Percentiles rank a stretch among this genome's conserved stretches.
Conservation (phyloP, 371 early-diverging fungal species). For the Haplosporangium sp. region DNA sequence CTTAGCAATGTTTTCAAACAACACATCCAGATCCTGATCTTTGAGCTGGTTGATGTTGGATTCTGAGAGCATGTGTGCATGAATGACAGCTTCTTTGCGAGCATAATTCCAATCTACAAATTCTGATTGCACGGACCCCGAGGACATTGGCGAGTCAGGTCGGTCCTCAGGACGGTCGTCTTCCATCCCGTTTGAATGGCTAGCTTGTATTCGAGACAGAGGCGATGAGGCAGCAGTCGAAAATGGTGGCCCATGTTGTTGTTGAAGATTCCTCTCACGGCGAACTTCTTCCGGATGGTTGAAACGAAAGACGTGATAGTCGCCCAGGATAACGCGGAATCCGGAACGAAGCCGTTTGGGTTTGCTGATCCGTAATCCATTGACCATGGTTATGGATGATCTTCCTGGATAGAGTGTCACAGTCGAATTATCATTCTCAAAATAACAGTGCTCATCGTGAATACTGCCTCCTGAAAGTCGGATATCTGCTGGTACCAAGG, state of each 20-base stretch:
- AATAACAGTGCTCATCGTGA: slow-evolving; percentile 77
- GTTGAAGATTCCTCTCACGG: slow-evolving; percentile 67
- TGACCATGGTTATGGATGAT: slow-evolving; percentile 78
- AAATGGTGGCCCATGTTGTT: slow-evolving; percentile 33
- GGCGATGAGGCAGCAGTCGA: slow-evolving; percentile 18
- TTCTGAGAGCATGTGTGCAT: slow-evolving; percentile 56
- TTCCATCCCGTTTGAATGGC: slow-evolving; percentile 41
- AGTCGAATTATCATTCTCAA: slow-evolving; percentile 72
- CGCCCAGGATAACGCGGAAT: slow-evolving; percentile 85
- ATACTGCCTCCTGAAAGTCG: slow-evolving; percentile 79
- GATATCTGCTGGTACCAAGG: slow-evolving; percentile 70
- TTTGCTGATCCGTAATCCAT: slow-evolving; percentile 73
- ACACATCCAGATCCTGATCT: slow-evolving; percentile 69
- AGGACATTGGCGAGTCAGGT: slow-evolving; percentile 70
- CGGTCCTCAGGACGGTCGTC: slow-evolving; percentile 54
- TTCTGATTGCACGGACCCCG: slow-evolving; percentile 65
- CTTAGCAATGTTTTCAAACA: slow-evolving; percentile 68
- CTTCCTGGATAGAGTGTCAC: slow-evolving; percentile 74
- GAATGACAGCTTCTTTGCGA: slow-evolving; percentile 72
- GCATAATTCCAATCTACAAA: slow-evolving; percentile 87
- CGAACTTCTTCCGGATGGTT: slow-evolving; percentile 89
- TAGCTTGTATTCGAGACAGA: slow-evolving; percentile 7
- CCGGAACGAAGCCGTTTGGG: slow-evolving; percentile 77
- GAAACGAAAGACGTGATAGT: slow-evolving; percentile 85
- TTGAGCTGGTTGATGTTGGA: slow-evolving; percentile 62